These are phyloP conservation scores for Saccharomycopsis olivae DNA, from an alignment of 805 yeast species.

Conservation along the genomic window DNA sequence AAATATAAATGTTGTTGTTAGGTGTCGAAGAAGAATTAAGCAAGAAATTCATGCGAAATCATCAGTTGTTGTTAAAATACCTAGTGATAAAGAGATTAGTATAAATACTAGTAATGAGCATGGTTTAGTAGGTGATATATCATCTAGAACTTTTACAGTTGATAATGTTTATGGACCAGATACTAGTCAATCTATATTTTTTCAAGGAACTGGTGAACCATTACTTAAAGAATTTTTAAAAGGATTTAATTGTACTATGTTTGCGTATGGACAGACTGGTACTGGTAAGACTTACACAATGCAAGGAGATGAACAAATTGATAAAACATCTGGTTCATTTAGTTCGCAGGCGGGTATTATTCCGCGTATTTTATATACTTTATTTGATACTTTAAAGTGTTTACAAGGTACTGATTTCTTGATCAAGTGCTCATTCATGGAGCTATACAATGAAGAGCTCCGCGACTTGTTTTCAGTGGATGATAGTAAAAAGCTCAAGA, in stretches of 20 bases:
- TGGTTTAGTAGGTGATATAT: constrained; percentile 14
- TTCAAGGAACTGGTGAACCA: constrained; percentile 55
- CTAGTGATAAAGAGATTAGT: constrained; percentile 16
- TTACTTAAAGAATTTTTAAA: constrained; percentile 54
- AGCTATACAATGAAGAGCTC: constrained; percentile 79
- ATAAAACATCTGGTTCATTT: constrained; percentile 22
- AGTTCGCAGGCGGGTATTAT: constrained; percentile 51
- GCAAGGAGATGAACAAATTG: constrained; percentile 50
- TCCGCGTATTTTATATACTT: constrained; percentile 44
- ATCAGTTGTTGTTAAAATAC: constrained; percentile 48
- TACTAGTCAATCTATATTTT: constrained; percentile 60
- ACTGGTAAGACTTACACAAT: constrained; percentile 77
- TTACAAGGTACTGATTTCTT: constrained; percentile 37
- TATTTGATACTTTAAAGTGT: constrained; percentile 39
- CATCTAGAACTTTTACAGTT: constrained; percentile 48
- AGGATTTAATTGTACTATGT: constrained; percentile 72
- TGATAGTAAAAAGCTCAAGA: constrained; percentile 39
- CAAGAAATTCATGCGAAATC: constrained; percentile 48
- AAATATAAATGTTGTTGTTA: constrained; percentile 51
- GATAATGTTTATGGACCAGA: constrained; percentile 80
- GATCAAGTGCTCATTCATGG: constrained; percentile 73
- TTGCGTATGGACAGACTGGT: constrained; percentile 90
- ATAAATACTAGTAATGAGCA: constrained; percentile 16
- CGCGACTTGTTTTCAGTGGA: constrained; percentile 47
- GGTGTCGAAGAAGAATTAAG: constrained; percentile 52